Conservation (phyloP, 176 grass and related monocot species). For the Bolboschoenus planiculmis region DNA sequence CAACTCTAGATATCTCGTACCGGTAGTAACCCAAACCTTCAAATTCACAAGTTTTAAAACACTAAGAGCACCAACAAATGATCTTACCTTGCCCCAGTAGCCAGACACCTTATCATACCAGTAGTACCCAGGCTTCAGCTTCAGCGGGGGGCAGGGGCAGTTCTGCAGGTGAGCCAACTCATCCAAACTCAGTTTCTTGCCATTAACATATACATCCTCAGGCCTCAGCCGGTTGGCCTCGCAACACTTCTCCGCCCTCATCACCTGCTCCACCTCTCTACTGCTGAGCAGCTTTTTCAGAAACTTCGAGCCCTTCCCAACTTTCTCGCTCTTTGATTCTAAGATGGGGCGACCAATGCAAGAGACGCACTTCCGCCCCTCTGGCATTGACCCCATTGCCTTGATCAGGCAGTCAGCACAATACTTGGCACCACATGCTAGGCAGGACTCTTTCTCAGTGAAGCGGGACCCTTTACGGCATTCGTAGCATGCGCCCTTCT, state of each 20-base stretch:
- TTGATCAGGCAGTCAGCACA: slow-evolving; percentile 55
- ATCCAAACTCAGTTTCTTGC: slow-evolving; percentile 46
- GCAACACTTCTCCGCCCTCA: slow-evolving; percentile 74
- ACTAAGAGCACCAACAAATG: neutral
- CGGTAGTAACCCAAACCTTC: neutral
- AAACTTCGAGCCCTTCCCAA: slow-evolving; percentile 60
- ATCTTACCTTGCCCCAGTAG: slow-evolving; percentile 93
- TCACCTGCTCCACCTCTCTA: slow-evolving; percentile 60
- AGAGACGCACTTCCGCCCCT: slow-evolving; percentile 66
- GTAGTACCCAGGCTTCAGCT: slow-evolving; percentile 69
- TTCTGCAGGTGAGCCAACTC: slow-evolving; percentile 62
- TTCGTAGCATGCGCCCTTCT: slow-evolving; percentile 48
- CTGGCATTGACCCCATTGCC: slow-evolving; percentile 96
- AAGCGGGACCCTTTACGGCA: slow-evolving; percentile 70
- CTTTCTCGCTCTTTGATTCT: slow-evolving; percentile 46
- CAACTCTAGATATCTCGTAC: neutral
- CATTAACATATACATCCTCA: slow-evolving; percentile 73
- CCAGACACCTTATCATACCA: slow-evolving; percentile 98
- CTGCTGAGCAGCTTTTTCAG: slow-evolving; percentile 66
- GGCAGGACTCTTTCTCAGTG: slow-evolving; percentile 60
- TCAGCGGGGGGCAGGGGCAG: slow-evolving; percentile 49
- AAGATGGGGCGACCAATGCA: slow-evolving; percentile 69
- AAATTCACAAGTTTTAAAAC: neutral
- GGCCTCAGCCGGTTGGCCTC: slow-evolving; percentile 59
- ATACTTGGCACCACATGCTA: slow-evolving; percentile 74